phyloP scores from a whole-genome alignment of 176 grass and related monocot genomes.

The Paspalum notatum region DNA sequence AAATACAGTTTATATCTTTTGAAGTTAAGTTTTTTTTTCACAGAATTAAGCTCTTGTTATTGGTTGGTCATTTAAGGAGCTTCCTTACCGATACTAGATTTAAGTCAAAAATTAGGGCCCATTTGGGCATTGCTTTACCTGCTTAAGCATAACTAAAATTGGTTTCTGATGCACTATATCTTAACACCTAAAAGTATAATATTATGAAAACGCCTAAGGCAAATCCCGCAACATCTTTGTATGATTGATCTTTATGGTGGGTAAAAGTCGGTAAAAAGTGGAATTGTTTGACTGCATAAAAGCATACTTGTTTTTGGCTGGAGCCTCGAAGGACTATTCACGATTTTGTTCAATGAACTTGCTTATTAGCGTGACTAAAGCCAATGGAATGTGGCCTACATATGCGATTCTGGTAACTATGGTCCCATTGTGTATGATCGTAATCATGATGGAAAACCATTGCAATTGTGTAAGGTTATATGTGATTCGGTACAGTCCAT shows the following conservation, averaged over 20 bases:
- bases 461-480: no score
- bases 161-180: not conserved
- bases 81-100: not conserved
- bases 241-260: not conserved
- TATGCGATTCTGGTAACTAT: no score
- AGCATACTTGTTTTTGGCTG: not conserved
- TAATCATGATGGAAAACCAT: conserved; percentile 4
- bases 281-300: not conserved
- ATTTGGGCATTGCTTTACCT: not conserved
- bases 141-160: not conserved
- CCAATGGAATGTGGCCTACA: not conserved
- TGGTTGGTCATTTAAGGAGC: not conserved
- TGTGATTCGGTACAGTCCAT: no score
- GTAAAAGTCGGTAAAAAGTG: not conserved
- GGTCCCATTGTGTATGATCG: not conserved
- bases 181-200: not conserved
- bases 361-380: not conserved
- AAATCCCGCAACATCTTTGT: not conserved
- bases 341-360: not conserved
- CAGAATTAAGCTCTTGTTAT: not conserved
- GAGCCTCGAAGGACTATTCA: not conserved
- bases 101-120: not conserved
- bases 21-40: not conserved
- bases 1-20: conserved; percentile 7
- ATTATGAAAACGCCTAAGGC: not conserved